Conservation (phyloP, 805 yeast genomes). For the Spathaspora sp. region DNA sequence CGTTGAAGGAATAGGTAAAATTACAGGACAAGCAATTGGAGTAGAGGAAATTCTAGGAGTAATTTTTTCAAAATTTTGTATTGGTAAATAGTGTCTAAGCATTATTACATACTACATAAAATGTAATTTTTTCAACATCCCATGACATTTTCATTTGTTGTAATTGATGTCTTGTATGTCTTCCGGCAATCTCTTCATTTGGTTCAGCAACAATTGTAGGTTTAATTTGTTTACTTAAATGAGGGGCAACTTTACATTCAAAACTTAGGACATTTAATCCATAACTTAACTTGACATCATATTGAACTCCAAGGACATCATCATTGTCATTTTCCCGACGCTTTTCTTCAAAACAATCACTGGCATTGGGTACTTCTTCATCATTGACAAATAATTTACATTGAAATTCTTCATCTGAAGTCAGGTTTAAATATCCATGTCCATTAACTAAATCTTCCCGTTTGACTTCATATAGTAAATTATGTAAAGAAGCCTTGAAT, state of each 20-base stretch:
- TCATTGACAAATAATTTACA: conserved; percentile 36
- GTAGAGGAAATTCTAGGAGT: conserved; percentile 89
- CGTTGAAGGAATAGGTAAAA: conserved; percentile 84
- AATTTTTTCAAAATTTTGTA: conserved; percentile 88
- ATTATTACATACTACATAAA: conserved; percentile 28
- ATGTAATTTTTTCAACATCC: conserved; percentile 41
- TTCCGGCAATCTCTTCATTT: conserved; percentile 29
- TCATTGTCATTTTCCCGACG: conserved; percentile 10
- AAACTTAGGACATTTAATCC: conserved; percentile 39
- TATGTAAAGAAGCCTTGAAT: conserved; percentile 33
- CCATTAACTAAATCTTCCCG: conserved; percentile 30
- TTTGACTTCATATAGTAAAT: conserved; percentile 26
- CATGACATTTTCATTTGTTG: conserved; percentile 43
- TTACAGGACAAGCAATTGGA: conserved; percentile 86
- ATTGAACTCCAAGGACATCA: conserved; percentile 23
- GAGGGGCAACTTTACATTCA: conserved; percentile 41
- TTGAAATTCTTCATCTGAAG: conserved; percentile 40
- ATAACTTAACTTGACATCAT: conserved; percentile 36
- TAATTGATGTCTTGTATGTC: conserved; percentile 44
- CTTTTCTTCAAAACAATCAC: conserved; percentile 27
- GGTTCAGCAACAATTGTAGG: conserved; percentile 16
- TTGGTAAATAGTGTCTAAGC: conserved; percentile 65
- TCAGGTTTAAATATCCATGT: conserved; percentile 25
- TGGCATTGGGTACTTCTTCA: conserved; percentile 31
- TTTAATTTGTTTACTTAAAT: conserved; percentile 33